These are phyloP conservation scores for Anisogramma anomala DNA, from an alignment of 2,329 filamentous ascomycete genomes.

Conservation along the genomic window DNA sequence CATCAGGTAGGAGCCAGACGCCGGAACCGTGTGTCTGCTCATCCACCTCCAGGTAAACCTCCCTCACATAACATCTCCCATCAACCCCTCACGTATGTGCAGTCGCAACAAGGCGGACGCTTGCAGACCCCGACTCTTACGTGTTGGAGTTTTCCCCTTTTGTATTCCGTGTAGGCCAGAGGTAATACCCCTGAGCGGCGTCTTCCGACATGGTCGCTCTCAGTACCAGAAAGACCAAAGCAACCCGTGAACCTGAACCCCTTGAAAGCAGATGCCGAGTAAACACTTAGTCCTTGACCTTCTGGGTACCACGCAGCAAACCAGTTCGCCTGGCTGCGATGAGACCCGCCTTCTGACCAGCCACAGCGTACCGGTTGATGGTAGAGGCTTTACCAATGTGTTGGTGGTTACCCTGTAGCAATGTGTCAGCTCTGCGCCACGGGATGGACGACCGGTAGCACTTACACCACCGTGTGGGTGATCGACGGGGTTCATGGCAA, in stretches of 20 bases:
- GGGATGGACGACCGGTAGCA: conserved; percentile 19
- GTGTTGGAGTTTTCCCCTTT: conserved; percentile 24
- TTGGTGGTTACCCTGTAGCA: conserved; percentile 86
- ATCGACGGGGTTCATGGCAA: conserved; percentile 99
- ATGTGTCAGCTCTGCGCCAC: conserved; percentile 29
- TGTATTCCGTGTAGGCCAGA: conserved; percentile 38
- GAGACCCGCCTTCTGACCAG: conserved; percentile 99
- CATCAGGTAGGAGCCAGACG: conserved; percentile 7
- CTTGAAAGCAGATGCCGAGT: conserved; percentile 39
- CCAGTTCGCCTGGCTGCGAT: conserved; percentile 99
- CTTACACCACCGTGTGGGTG: conserved; percentile 88
- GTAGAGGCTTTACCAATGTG: conserved; percentile 99
- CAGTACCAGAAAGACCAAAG: conserved; percentile 36
- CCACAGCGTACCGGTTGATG: conserved; percentile 93
- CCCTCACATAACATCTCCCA: conserved; percentile 3
- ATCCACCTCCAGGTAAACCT: background rate
- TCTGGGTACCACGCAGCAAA: conserved; percentile 99
- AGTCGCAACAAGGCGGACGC: conserved; percentile 1
- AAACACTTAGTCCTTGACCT: conserved; percentile 84
- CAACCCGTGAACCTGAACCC: conserved; percentile 56
- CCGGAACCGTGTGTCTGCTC: conserved; percentile 7
- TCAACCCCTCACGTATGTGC: conserved; percentile 1
- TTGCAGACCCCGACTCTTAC: conserved; percentile 5
- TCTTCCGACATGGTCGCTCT: conserved; percentile 16
- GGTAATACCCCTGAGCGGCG: conserved; percentile 15